phyloP scores from a whole-genome alignment of 257 asterid genomes.

The Nicotiana sylvestris region DNA sequence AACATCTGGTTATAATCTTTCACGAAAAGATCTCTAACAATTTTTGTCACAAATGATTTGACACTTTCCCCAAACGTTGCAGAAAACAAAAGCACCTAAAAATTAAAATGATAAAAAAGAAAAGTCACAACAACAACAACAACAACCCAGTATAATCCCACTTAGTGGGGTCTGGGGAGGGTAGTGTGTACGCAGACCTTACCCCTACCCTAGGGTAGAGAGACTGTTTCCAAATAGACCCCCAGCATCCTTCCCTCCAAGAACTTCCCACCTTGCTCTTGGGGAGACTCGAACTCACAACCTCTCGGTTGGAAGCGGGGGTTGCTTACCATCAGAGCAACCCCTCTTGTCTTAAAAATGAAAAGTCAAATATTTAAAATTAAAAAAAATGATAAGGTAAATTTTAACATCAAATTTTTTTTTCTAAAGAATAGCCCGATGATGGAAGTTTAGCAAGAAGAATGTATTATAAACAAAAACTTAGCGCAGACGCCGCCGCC shows the following conservation, averaged over 20 bases:
- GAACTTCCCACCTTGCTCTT: no score
- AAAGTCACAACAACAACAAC: neutral
- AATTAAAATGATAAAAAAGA: neutral
- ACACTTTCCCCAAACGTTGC: slow-evolving; percentile 77
- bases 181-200: no score
- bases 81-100: slow-evolving; percentile 49
- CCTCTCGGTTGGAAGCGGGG: no score
- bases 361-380: neutral
- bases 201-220: no score
- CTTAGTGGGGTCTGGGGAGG: no score
- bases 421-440: neutral
- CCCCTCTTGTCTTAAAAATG: neutral
- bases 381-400: no score
- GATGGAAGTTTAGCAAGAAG: neutral
- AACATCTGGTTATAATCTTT: slow-evolving; percentile 74
- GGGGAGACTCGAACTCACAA: no score
- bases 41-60: slow-evolving; percentile 49
- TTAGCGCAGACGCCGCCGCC: neutral
- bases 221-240: no score
- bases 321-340: no score
- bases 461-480: neutral
- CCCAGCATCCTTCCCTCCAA: no score
- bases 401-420: neutral
- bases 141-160: no score
- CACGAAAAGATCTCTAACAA: slow-evolving; percentile 37